Conservation (phyloP, 345 rosid genomes). For the Cardamine occulta region DNA sequence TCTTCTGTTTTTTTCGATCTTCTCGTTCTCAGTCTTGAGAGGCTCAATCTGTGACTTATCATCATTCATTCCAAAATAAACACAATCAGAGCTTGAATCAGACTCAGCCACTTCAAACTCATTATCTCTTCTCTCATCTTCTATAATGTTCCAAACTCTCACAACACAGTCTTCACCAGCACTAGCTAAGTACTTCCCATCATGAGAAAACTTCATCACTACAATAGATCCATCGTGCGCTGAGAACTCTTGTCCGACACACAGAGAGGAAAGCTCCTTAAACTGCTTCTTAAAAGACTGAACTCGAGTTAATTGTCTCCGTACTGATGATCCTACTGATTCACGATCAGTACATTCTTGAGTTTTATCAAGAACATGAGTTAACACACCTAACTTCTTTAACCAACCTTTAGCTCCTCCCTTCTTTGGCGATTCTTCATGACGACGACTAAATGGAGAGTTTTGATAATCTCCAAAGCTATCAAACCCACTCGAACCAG, state of each 20-base stretch:
- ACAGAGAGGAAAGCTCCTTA: constrained; percentile 72
- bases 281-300: constrained; percentile 56
- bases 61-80: constrained; percentile 61
- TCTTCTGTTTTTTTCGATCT: constrained; percentile 49
- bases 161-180: constrained; percentile 77
- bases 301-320: constrained; percentile 51
- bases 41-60: constrained; percentile 55
- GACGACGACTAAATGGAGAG: constrained; percentile 29
- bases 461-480: constrained; percentile 58
- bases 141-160: constrained; percentile 73
- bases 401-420: constrained; percentile 55
- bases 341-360: constrained; percentile 45
- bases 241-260: constrained; percentile 66
- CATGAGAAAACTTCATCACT: constrained; percentile 76
- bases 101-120: constrained; percentile 48
- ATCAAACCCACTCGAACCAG: constrained; percentile 48
- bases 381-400: constrained; percentile 51
- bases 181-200: constrained; percentile 71
- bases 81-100: constrained; percentile 51
- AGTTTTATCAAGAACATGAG: constrained; percentile 45
- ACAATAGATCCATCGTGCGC: constrained; percentile 77
- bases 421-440: constrained; percentile 37
- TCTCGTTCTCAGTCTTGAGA: constrained; percentile 48
- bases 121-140: constrained; percentile 55
- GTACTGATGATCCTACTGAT: constrained; percentile 33